Conservation (phyloP, 257 asterid species). For the Solanum pimpinellifolium region DNA sequence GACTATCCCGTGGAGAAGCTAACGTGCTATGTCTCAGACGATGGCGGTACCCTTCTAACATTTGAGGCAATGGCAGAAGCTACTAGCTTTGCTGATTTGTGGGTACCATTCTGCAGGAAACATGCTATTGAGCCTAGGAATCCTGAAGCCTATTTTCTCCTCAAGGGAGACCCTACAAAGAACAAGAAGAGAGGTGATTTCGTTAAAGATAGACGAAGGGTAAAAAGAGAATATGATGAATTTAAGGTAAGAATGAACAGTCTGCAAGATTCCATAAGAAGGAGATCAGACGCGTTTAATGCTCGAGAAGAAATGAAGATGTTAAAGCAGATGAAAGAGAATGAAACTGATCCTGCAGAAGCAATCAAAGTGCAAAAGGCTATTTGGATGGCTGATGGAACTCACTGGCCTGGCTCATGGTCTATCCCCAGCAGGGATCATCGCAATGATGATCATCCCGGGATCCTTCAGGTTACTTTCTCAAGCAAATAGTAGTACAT, state of each 20-base stretch:
- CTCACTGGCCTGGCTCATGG: slow-evolving; percentile 39
- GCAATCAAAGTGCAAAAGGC: slow-evolving; percentile 20
- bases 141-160: slow-evolving; percentile 23
- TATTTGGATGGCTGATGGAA: slow-evolving; percentile 41
- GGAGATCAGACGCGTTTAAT: slow-evolving; percentile 27
- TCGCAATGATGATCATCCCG: slow-evolving; percentile 28
- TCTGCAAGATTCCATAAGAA: slow-evolving; percentile 19
- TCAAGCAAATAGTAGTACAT: neutral
- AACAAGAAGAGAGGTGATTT: slow-evolving; percentile 26
- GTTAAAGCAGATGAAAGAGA: slow-evolving; percentile 31
- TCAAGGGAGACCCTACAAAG: slow-evolving; percentile 31
- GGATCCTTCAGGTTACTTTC: slow-evolving; percentile 21
- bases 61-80: slow-evolving; percentile 44
- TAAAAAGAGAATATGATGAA: slow-evolving; percentile 34
- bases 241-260: slow-evolving; percentile 29
- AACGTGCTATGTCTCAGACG: slow-evolving; percentile 27
- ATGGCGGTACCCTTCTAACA: slow-evolving; percentile 29
- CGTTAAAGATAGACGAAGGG: slow-evolving; percentile 24
- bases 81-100: slow-evolving; percentile 27
- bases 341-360: slow-evolving; percentile 16
- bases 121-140: slow-evolving; percentile 35
- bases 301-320: slow-evolving; percentile 37
- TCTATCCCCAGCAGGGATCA: slow-evolving; percentile 11
- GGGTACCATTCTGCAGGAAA: slow-evolving; percentile 35
- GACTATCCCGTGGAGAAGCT: slow-evolving; percentile 34